A percentile compares a stretch with the other conserved stretches of the same genome.
phyloP scores from a whole-genome alignment of 139 green algal species.

The Coelastrella sp. region DNA sequence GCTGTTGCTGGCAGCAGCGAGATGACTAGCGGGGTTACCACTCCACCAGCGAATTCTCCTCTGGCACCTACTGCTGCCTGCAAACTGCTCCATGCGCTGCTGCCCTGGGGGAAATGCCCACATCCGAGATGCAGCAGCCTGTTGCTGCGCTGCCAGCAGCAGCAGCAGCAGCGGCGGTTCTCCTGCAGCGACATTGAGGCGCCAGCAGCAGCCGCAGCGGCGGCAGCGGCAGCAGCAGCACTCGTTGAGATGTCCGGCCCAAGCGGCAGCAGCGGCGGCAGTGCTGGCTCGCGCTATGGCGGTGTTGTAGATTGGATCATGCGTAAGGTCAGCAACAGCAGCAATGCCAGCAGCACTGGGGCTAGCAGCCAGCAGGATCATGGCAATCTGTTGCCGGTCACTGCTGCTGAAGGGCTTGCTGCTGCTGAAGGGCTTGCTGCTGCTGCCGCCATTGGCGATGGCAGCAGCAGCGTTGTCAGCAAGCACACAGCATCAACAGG shows the following conservation, averaged over 20 bases:
- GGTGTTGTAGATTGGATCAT: constrained; percentile 3
- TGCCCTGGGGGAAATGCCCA: neutral
- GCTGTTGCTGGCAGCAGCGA: neutral
- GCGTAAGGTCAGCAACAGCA: constrained; percentile 6
- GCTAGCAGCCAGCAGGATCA: neutral
- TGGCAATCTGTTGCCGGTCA: neutral
- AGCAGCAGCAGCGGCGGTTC: constrained; percentile 17
- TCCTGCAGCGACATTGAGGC: neutral
- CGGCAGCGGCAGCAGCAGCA: neutral
- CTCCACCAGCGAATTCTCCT: neutral
- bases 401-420: neutral
- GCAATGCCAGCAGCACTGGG: neutral
- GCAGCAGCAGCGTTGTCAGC: neutral
- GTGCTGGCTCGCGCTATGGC: neutral
- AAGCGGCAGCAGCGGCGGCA: neutral
- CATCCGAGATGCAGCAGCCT: too few relatives aligned
- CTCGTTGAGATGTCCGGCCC: neutral
- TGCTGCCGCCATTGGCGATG: neutral
- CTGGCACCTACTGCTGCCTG: neutral
- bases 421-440: neutral
- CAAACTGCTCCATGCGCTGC: neutral
- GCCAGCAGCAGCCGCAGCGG: neutral
- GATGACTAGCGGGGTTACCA: neutral
- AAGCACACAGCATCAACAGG: neutral
- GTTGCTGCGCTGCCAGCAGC: neutral